Evolutionary conservation across 2,329 filamentous ascomycete genomes (phyloP), one percentile per base, ranked within the genome.

Genomic region (Pleurostoma richardsiae): DNA sequence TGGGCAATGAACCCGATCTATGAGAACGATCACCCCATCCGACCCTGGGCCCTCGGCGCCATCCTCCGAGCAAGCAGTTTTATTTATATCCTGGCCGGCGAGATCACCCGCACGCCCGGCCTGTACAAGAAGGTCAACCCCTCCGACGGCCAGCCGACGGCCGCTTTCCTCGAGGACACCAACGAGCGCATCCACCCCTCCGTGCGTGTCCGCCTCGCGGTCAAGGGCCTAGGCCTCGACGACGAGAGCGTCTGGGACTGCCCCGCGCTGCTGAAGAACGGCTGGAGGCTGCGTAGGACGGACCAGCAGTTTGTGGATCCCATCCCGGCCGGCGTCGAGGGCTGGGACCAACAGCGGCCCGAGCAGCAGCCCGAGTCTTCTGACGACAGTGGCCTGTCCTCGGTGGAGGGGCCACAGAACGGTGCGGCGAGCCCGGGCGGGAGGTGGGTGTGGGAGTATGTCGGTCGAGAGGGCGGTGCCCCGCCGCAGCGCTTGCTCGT

Each of bases 161-260:
- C 56, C 1, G 59, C 61, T 6, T 77, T 69, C 48, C 67, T 81
- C 29, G 56, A 70, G 44, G 68, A 75, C 49, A 81, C 77, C 7
- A 76, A 79, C 53, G 77, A 81, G 59, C 69, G 72, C 6, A 70
- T 80, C 31, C 77, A 81, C 56, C 71, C 72, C 50, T 76, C 73
- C 3, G 77, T 77, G 2, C 69, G 77, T 1, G 66, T 78, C n/a
- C 70, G 76, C 4, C 67, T 80, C 10, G 72, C 72, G 2, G 73
- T 72, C 49, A 57, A 69, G 43, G 77, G 77, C 2, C 66, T 77
- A 3, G 74, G 70, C 1, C 62, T 74, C 30, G 69, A 80, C 50
- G 77, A 80, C 54, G 57, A 61, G 28, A 61, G 56, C 1, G 48
- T 66, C n/a, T 81, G 76, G 73, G 59, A 62, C 11, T 75, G 72